Base-by-base conservation (phyloP, 2,329 filamentous ascomycete genomes). In the Trichoderma hamatum region DNA sequence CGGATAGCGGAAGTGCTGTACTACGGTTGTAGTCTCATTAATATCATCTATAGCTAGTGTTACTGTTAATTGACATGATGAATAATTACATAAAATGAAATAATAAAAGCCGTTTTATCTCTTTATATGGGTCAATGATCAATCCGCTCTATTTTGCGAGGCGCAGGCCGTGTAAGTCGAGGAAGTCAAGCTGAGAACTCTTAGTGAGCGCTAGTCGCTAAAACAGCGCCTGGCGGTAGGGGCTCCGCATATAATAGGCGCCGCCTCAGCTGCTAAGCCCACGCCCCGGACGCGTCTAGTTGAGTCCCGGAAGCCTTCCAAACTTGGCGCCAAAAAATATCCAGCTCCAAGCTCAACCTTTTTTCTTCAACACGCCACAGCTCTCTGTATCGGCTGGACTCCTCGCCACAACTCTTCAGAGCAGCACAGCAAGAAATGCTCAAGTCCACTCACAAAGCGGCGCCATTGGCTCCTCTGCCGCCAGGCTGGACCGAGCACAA, bases 401-500 rank as follows among this genome's bases (percentile, higher is more conserved):
- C 55, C 16, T 28, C 14, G 2, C 49, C 21, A 13, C 28, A 9
- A 19, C 32, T 32, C 24, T 21, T n/a, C 11, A 4, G 5, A 13
- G 28, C 28, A 52, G 54, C 32, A 43, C 34, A 9, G 34, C 51
- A 19, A 39, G 28, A 43, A 43, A 70, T 93, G 91, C 83, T 95
- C 60, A 93, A 89, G 76, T 92, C 91, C 24, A 94, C 92, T n/a
- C 89, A 94, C 79, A 88, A 87, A 70, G 84, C 88, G 26, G 73
- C 70, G 10, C 73, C 74, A 21, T 77, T 81, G 46, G 84, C 87
- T 56, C 88, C 92, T 43, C 84, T 97, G 0, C 90, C 90, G 32
- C 84, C 90, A 54, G 94, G 93, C 72, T 97, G 94, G 94, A 93
- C 92, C n/a, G 92, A 97, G 79, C 94, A 97, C 81, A 94, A 90